Evolutionary conservation across 1,284 basidiomycete genomes (phyloP), one percentile per base, ranked within the genome.

Genomic region (Ustilago nuda): DNA sequence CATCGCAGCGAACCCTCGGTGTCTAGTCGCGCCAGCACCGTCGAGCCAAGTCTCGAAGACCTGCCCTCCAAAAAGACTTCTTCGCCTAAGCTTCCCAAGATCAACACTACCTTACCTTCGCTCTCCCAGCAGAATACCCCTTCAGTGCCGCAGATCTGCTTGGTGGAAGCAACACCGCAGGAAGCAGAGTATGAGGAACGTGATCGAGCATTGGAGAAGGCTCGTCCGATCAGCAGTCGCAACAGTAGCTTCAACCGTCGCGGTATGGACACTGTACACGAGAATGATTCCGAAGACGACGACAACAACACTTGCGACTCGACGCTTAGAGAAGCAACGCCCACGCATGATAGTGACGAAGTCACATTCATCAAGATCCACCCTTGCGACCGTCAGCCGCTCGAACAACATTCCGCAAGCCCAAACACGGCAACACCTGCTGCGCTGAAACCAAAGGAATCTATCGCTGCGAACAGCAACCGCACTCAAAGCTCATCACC

Each of bases 11-110:
- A 57, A 36, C 70, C 66, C 2, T 58, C 51, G 17, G 56, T 56
- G 3, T 74, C 72, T 3, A 74, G 72, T 36, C 50, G 46, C n/a
- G 62, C 66, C 8, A 74, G 72, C 53, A 69, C 63, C 3, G 52
- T 62, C 43, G 63, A 63, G 4, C 13, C 60, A 7, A 63, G 56
- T 23, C 56, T 60, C 2, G 63, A 59, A 2, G 46, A 39, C 30
- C 17, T 45, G 6, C 17, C 35, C 3, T 6, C 55, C 9, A 33
- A 36, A 17, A 58, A 61, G 5, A 12, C 48, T 1, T 48, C 48
- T 13, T 63, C 54, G 9, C 57, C 61, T 12, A 56, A 54, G 48
- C 61, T 64, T n/a, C 54, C 65, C 30, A 72, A 67, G 54, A 56
- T 72, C 61, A 64, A 60, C 61, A 72, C 61, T 5, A 12, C 57